phyloP scores from a whole-genome alignment of 768 basidiomycete species.

The Leccinum pellstonianum region DNA sequence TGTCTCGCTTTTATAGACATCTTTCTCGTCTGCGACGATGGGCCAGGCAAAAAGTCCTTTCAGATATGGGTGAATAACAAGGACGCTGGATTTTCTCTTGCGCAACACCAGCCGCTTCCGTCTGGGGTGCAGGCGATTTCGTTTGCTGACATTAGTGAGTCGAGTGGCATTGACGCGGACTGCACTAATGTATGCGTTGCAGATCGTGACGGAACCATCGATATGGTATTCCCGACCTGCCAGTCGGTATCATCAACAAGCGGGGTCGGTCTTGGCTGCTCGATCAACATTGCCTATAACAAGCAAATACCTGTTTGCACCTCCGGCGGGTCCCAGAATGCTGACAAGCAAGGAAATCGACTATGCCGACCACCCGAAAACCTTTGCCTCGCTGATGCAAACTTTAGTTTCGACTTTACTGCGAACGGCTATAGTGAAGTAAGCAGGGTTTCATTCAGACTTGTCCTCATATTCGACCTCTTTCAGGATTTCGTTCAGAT shows the following conservation, averaged over 20 bases:
- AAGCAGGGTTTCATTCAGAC: conserved; percentile 19
- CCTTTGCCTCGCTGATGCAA: conserved; percentile 79
- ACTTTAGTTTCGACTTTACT: conserved; percentile 74
- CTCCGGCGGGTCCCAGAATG: conserved; percentile 47
- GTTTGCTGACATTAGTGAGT: conserved; percentile 87
- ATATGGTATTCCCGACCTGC: conserved; percentile 91
- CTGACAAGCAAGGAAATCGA: conserved; percentile 47
- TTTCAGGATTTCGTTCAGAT: conserved; percentile 66
- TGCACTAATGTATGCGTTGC: conserved; percentile 9
- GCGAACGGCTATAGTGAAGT: conserved; percentile 51
- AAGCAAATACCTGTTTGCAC: conserved; percentile 82
- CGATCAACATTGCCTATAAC: conserved; percentile 92
- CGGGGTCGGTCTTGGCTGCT: conserved; percentile 75
- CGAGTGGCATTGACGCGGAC: neutral
- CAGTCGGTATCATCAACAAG: conserved; percentile 59
- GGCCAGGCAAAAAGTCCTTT: conserved; percentile 57
- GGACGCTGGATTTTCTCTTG: conserved; percentile 66
- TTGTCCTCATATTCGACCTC: neutral
- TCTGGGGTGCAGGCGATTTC: conserved; percentile 72
- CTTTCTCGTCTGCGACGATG: conserved; percentile 82
- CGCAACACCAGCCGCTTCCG: conserved; percentile 68
- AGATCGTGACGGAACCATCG: conserved; percentile 97
- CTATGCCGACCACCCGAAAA: conserved; percentile 74
- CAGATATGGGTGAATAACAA: conserved; percentile 95
- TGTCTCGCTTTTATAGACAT: conserved; percentile 53